Evolutionary conservation across 2,329 filamentous ascomycete species (phyloP), one percentile per base, ranked within the genome.

Genomic region (Botryotinia convoluta): DNA sequence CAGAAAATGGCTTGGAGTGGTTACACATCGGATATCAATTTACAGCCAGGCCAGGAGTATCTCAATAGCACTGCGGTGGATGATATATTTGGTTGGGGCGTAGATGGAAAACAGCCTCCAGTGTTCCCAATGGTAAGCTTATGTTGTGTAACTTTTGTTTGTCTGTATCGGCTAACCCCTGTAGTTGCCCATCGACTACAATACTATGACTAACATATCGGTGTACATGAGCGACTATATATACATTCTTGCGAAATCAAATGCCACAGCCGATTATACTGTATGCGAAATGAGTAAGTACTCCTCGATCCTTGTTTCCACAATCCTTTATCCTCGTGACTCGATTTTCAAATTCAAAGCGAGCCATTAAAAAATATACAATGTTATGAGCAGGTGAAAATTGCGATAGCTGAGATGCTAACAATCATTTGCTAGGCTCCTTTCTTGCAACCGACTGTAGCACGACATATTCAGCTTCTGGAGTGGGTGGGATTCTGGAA

Each of bases 81-180:
- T 77, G 87, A 92, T 4, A 82, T 94, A 1, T 95, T 95, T 77
- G 84, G 84, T 16, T 94, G 92, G 88, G 89, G 89, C 0, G 45
- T 85, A 88, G 70, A 54, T 29, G 74, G 79, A 0, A 84, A 89
- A 57, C 81, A 83, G 0, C 87, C 87, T 10, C 90, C 87, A 0
- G 84, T 87, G 9, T 91, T 88, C 76, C 82, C 78, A 72, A 79
- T 84, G 67, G 85, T 82, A 82, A 81, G 81, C 5, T 65, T 51
- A 48, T 20, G 14, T 22, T 61, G 39, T 6, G 4, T 14, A 20
- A 35, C 18, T 42, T 42, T 37, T 29, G 14, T 3, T 1, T 71
- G 22, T 18, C 26, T 16, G 16, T 26, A 2, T 51, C 16, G 26
- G 48, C 72, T 76, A 70, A 75, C 44, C 16, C 3, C 26, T 12